phyloP scores from a whole-genome alignment of 495 filamentous ascomycete genomes.

The Platismatia glauca region DNA sequence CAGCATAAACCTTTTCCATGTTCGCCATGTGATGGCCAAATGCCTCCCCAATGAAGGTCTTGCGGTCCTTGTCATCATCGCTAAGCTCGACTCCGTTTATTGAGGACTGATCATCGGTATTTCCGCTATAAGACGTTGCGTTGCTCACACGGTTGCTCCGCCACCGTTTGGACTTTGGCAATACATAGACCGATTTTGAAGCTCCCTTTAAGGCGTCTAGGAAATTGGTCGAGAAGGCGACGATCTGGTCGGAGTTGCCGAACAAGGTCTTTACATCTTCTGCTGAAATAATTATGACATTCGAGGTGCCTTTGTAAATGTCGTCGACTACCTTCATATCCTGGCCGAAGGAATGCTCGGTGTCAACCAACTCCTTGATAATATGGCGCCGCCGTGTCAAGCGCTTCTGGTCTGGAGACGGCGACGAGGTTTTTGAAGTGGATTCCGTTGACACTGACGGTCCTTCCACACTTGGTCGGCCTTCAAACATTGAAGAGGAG shows the following conservation, averaged over 20 bases:
- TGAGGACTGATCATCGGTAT: constrained; percentile 30
- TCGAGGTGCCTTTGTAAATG: constrained; percentile 93
- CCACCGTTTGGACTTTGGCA: constrained; percentile 50
- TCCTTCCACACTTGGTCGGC: constrained; percentile 32
- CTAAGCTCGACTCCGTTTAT: constrained; percentile 34
- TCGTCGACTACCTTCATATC: constrained; percentile 96
- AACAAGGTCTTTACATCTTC: constrained; percentile 85
- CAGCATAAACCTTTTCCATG: constrained; percentile 79
- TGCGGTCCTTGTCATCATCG: constrained; percentile 63
- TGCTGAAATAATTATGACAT: constrained; percentile 64
- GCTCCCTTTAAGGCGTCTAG: constrained; percentile 69
- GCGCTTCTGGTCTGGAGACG: constrained; percentile 48
- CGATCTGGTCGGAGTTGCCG: constrained; percentile 79
- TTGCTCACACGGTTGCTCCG: constrained; percentile 44
- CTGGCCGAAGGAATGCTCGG: constrained; percentile 73
- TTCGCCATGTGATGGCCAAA: constrained; percentile 62
- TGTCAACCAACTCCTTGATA: constrained; percentile 86
- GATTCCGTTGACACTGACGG: constrained; percentile 30
- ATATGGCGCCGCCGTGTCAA: constrained; percentile 62
- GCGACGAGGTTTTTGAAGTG: constrained; percentile 30
- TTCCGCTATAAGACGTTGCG: constrained; percentile 37
- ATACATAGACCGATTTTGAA: constrained; percentile 62
- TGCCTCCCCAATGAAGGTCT: constrained; percentile 67
- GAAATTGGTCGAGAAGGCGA: constrained; percentile 70
- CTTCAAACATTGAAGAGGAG: constrained; percentile 34